A percentile compares a stretch with the other conserved stretches of the same genome.
These are phyloP conservation scores for Ochromonas danica DNA, from an alignment of 108 stramenopile genomes.

Conservation along the genomic window DNA sequence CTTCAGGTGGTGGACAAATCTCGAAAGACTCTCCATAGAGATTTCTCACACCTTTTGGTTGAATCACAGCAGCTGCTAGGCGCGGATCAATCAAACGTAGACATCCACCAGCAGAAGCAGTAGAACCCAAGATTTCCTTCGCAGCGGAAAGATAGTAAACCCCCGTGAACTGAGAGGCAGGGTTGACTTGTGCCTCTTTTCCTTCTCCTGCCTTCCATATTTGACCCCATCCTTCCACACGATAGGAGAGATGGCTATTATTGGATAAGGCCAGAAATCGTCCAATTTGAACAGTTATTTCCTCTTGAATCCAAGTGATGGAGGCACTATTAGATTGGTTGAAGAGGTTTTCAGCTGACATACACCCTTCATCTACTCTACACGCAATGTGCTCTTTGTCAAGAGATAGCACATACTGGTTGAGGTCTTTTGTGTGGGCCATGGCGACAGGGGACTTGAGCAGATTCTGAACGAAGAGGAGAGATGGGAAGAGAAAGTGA, in stretches of 20 bases:
- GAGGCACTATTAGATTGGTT: too few species aligned
- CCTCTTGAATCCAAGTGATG: background rate
- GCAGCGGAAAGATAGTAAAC: conserved; percentile 5
- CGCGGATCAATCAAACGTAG: background rate
- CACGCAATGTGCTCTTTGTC: too few species aligned
- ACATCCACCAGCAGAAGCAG: background rate
- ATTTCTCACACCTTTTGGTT: background rate
- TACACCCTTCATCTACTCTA: too few species aligned
- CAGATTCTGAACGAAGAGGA: too few species aligned
- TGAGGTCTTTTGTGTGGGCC: too few species aligned
- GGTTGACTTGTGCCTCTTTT: background rate
- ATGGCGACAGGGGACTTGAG: too few species aligned
- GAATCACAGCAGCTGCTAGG: background rate
- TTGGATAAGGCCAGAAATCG: background rate
- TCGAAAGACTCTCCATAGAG: background rate
- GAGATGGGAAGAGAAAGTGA: too few species aligned
- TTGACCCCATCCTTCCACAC: background rate
- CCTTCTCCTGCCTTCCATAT: background rate
- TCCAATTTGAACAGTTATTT: background rate
- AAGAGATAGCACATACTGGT: too few species aligned
- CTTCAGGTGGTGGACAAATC: conserved; percentile 14
- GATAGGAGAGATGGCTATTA: background rate
- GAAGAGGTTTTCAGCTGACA: too few species aligned
- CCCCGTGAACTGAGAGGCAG: background rate
- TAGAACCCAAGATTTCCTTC: background rate